These are phyloP conservation scores for Coemansia sp. DNA, from an alignment of 192 early-diverging fungal genomes.

Conservation along the genomic window DNA sequence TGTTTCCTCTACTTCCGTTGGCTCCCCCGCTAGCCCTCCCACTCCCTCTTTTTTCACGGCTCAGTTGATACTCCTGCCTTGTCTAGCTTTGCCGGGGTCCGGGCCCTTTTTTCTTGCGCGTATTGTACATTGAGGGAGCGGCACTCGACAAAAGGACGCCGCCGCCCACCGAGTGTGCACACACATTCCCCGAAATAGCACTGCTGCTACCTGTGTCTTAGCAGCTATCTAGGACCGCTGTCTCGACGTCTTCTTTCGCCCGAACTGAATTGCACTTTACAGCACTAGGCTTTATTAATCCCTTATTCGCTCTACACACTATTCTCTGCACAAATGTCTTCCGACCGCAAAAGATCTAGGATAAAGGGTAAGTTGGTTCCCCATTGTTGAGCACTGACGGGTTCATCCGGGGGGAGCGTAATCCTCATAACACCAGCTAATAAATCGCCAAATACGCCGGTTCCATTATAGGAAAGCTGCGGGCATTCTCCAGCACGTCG, in stretches of 20 bases:
- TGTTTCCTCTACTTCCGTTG: background rate
- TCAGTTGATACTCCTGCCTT: conserved; percentile 1
- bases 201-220: background rate
- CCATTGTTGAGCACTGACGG: conserved; percentile 1
- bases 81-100: conserved; percentile 3
- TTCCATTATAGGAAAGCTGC: conserved; percentile 44
- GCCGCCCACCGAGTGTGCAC: background rate
- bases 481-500: conserved; percentile 52
- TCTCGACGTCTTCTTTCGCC: background rate
- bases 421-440: background rate
- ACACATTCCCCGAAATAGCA: background rate
- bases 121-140: conserved; percentile 8
- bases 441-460: background rate
- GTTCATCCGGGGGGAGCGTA: background rate
- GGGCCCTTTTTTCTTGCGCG: background rate
- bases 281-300: background rate
- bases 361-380: conserved; percentile 37
- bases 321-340: conserved; percentile 17
- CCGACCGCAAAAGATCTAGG: conserved; percentile 30
- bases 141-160: conserved; percentile 4
- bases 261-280: background rate
- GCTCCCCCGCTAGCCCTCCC: background rate
- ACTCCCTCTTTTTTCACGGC: background rate
- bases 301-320: background rate
- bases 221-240: background rate